phyloP scores from a whole-genome alignment of 257 asterid species.

The Anisodus acutangulus region DNA sequence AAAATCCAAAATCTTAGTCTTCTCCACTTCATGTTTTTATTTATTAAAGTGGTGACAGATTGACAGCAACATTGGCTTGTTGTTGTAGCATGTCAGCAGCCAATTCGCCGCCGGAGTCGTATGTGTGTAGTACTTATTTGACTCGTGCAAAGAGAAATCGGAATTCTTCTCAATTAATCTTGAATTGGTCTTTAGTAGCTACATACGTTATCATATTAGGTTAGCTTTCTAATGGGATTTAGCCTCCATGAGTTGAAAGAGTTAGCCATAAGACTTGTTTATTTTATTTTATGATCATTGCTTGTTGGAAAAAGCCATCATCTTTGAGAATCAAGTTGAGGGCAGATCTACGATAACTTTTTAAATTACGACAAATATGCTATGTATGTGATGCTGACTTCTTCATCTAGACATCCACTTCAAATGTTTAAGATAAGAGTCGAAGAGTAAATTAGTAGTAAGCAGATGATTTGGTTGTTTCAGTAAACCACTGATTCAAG shows the following conservation, averaged over 20 bases:
- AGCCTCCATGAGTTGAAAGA: not conserved
- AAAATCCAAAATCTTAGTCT: not conserved
- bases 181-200: not conserved
- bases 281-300: not conserved
- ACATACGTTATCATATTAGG: not conserved
- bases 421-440: no score
- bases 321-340: no score
- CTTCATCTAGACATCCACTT: no score
- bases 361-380: no score
- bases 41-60: not conserved
- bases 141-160: not conserved
- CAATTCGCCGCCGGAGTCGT: not conserved
- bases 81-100: not conserved
- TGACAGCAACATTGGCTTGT: not conserved
- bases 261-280: not conserved
- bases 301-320: no score
- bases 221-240: not conserved
- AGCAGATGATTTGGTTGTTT: no score
- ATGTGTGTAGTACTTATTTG: conserved; percentile 25
- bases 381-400: no score
- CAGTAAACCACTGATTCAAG: no score
- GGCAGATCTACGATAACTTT: no score
- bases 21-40: not conserved
- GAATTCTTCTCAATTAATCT: not conserved
- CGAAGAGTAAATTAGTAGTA: no score